These are phyloP conservation scores for Euphorbia peplus DNA, from an alignment of 345 rosid species.

Conservation along the genomic window DNA sequence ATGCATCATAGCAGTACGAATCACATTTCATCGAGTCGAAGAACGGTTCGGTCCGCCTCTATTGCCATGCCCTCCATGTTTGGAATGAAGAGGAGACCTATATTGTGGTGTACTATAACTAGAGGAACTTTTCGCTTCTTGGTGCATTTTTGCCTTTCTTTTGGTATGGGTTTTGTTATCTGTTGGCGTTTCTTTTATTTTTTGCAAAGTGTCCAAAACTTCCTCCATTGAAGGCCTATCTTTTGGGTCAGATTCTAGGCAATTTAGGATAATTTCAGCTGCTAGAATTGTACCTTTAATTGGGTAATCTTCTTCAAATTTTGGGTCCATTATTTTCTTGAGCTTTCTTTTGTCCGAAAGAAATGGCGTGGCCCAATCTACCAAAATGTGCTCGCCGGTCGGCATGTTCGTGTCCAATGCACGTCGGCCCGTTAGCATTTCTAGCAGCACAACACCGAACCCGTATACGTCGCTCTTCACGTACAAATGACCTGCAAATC, in stretches of 20 bases:
- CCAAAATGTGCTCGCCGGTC: constrained; percentile 36
- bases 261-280: constrained; percentile 47
- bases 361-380: constrained; percentile 58
- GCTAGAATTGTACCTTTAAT: constrained; percentile 36
- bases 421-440: constrained; percentile 62
- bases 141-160: not conserved
- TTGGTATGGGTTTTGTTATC: constrained; percentile 19
- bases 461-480: constrained; percentile 86
- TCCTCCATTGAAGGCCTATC: constrained; percentile 74
- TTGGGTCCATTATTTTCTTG: constrained; percentile 66
- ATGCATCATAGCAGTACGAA: too few species aligned
- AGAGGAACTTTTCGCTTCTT: not conserved
- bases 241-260: constrained; percentile 59
- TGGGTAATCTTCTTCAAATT: constrained; percentile 54
- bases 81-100: constrained; percentile 10
- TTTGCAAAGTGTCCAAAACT: constrained; percentile 39
- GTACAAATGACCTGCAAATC: constrained; percentile 61
- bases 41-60: not conserved
- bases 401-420: constrained; percentile 64
- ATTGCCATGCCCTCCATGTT: constrained; percentile 4
- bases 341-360: constrained; percentile 46
- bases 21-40: not conserved
- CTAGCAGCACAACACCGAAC: constrained; percentile 75
- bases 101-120: not conserved
- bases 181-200: constrained; percentile 34